These are phyloP conservation scores for Cladosporium sp. DNA, from an alignment of 2,329 filamentous ascomycete genomes.

Conservation along the genomic window DNA sequence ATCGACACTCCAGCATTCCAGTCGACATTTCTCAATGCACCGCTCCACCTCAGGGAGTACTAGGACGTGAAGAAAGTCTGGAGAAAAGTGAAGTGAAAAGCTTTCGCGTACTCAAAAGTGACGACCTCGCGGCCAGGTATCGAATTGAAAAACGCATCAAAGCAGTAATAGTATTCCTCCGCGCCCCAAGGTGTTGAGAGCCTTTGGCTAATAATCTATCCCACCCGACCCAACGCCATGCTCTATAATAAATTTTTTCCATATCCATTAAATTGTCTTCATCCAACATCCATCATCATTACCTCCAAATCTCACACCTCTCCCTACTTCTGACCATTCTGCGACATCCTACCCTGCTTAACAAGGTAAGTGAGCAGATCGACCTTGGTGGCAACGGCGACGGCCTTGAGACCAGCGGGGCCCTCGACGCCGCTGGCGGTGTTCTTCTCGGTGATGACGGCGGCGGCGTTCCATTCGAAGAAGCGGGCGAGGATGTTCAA, in stretches of 20 bases:
- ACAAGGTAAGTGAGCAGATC: slow-evolving; percentile 92
- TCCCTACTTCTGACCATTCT: slow-evolving; percentile 6
- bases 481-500: slow-evolving; percentile 81
- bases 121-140: too few relatives aligned
- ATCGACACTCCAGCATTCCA: too few relatives aligned
- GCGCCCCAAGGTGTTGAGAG: slow-evolving; percentile 2
- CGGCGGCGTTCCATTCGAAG: slow-evolving; percentile 96
- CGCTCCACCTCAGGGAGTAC: too few relatives aligned
- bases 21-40: too few relatives aligned
- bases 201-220: background rate
- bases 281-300: background rate
- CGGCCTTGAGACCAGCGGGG: slow-evolving; percentile 56
- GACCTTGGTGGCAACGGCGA: slow-evolving; percentile 93
- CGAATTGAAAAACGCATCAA: too few relatives aligned
- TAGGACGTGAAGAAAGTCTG: too few relatives aligned
- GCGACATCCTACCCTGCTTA: slow-evolving; percentile 45
- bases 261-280: background rate
- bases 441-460: slow-evolving; percentile 78
- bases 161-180: too few relatives aligned
- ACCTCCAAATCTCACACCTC: background rate
- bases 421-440: slow-evolving; percentile 39
- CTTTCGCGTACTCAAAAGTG: too few relatives aligned
- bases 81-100: too few relatives aligned
- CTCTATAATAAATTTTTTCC: background rate
- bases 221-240: slow-evolving; percentile 8